A percentile compares a stretch with the other conserved stretches of the same genome.
These are phyloP conservation scores for Phyllachora maydis DNA, from an alignment of 2,329 filamentous ascomycete species.

Conservation along the genomic window DNA sequence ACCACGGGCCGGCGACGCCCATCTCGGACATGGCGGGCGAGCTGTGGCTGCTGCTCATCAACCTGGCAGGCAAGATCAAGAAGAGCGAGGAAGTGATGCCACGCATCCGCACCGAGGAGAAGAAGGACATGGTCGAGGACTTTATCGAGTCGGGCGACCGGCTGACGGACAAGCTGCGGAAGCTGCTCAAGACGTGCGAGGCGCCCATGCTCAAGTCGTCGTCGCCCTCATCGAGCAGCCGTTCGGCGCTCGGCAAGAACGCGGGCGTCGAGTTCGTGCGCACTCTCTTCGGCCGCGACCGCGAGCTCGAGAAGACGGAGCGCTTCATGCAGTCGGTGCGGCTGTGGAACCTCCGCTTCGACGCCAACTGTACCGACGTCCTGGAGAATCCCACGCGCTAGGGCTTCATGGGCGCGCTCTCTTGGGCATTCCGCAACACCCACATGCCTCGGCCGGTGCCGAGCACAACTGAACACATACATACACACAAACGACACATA, in stretches of 20 bases:
- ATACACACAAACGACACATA: no score
- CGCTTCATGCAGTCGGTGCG: constrained; percentile 79
- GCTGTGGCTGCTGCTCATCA: constrained; percentile 85
- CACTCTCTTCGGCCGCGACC: constrained; percentile 81
- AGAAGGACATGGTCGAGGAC: constrained; percentile 65
- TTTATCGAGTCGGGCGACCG: constrained; percentile 81
- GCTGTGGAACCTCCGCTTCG: constrained; percentile 83
- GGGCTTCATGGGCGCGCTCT: constrained; percentile 1
- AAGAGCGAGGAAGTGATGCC: constrained; percentile 60
- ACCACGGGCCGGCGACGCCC: constrained; percentile 60
- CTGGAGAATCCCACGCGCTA: constrained; percentile 40
- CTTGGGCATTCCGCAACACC: constrained; percentile 1
- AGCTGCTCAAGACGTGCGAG: constrained; percentile 79
- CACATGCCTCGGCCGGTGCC: no score
- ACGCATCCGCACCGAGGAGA: constrained; percentile 52
- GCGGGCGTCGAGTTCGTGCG: constrained; percentile 91
- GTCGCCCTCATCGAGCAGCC: constrained; percentile 7
- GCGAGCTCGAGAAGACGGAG: constrained; percentile 77
- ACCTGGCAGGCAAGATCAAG: constrained; percentile 86
- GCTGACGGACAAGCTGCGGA: constrained; percentile 66
- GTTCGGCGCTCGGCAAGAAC: constrained; percentile 80
- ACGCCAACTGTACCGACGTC: constrained; percentile 88
- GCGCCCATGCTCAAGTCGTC: constrained; percentile 55
- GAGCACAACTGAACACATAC: constrained; percentile 1
- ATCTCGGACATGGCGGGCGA: constrained; percentile 86